phyloP scores from a whole-genome alignment of 129 eudicot species.

The Artemisia tridentata region DNA sequence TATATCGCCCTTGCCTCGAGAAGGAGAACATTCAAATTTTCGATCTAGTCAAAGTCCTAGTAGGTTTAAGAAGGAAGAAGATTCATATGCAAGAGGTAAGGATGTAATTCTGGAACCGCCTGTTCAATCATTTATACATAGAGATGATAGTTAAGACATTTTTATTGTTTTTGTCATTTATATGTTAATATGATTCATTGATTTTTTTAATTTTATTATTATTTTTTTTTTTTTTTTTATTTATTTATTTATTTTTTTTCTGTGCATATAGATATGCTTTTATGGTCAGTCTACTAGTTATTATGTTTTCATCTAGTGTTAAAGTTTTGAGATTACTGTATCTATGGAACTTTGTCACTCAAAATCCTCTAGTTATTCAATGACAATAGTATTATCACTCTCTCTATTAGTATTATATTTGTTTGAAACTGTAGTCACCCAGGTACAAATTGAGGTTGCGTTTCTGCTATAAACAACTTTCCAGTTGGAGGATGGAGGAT shows the following conservation, averaged over 20 bases:
- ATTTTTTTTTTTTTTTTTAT: too few relatives aligned
- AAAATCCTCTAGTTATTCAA: neutral
- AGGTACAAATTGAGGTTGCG: neutral
- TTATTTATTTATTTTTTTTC: too few relatives aligned
- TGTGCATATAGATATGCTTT: slow-evolving; percentile 11
- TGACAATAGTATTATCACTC: neutral
- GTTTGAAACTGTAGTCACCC: neutral
- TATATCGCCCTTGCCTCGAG: slow-evolving; percentile 48
- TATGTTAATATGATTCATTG: neutral
- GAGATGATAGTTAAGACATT: slow-evolving; percentile 36
- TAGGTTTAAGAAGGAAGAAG: slow-evolving; percentile 43
- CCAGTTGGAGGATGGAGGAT: neutral
- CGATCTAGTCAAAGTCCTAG: slow-evolving; percentile 52
- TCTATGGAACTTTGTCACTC: neutral
- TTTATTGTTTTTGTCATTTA: neutral
- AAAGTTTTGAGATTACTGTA: neutral
- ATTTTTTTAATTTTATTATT: too few relatives aligned
- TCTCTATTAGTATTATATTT: neutral
- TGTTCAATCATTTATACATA: slow-evolving; percentile 42
- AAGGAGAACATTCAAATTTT: slow-evolving; percentile 39
- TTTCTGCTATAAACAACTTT: neutral
- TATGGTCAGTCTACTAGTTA: neutral
- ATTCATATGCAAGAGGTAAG: slow-evolving; percentile 28
- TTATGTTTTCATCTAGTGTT: neutral
- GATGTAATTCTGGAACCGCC: slow-evolving; percentile 67